Evolutionary conservation across 2,329 filamentous ascomycete genomes (phyloP).

Genomic region (Stachybotrys elegans): DNA sequence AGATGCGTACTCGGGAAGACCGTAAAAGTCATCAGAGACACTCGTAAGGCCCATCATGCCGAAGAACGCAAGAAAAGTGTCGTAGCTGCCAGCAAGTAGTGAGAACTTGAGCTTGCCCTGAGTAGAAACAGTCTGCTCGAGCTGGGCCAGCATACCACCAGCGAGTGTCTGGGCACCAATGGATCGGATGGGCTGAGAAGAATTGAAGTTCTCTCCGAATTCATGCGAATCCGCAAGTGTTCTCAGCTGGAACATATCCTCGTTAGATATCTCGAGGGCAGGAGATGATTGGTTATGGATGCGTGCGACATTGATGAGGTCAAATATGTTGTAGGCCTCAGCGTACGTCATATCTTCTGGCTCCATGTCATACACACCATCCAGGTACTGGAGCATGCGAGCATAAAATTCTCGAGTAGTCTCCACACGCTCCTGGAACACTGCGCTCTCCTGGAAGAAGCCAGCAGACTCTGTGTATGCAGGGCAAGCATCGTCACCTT

Average conservation of each 20-base stretch:
- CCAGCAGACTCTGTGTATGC: slow-evolving; percentile 18
- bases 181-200: slow-evolving; percentile 19
- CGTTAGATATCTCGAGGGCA: slow-evolving; percentile 23
- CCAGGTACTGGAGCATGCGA: slow-evolving; percentile 22
- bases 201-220: slow-evolving; percentile 25
- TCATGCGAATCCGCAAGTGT: slow-evolving; percentile 27
- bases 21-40: slow-evolving; percentile 22
- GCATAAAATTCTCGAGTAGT: slow-evolving; percentile 24
- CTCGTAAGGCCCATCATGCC: slow-evolving; percentile 20
- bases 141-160: slow-evolving; percentile 21
- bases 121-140: slow-evolving; percentile 23
- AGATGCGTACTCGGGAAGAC: slow-evolving; percentile 28
- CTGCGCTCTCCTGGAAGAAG: slow-evolving; percentile 21
- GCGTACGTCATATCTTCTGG: slow-evolving; percentile 26
- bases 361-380: slow-evolving; percentile 24
- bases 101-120: slow-evolving; percentile 27
- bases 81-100: slow-evolving; percentile 27
- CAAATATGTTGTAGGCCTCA: slow-evolving; percentile 31
- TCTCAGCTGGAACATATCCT: slow-evolving; percentile 25
- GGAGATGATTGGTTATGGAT: slow-evolving; percentile 25
- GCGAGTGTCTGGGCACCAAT: slow-evolving; percentile 26
- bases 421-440: slow-evolving; percentile 17
- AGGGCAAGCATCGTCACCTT: slow-evolving; percentile 28
- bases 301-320: slow-evolving; percentile 28
- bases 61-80: slow-evolving; percentile 31